Base-by-base conservation (phyloP, 1,284 basidiomycete genomes). In the Entoloma clypeatum region DNA sequence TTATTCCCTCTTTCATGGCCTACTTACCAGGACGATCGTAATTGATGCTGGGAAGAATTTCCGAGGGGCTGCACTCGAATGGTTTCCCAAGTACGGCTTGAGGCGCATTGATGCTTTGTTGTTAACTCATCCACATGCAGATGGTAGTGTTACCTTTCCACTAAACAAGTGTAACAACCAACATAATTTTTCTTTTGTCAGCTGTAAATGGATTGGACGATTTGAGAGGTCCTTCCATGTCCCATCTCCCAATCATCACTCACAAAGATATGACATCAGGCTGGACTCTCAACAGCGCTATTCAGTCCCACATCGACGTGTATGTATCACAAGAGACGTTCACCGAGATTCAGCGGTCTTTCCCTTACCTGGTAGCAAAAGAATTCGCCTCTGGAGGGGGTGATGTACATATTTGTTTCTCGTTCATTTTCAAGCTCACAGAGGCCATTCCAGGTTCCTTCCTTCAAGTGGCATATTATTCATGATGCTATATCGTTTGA, bases 151-250 rank as follows among this genome's bases (percentile, higher is more conserved):
- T 40, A 19, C 21, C 44, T 33, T 43, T n/a, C n/a, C n/a, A n/a
- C n/a, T n/a, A n/a, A n/a, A n/a, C n/a, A n/a, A n/a, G n/a, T n/a
- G n/a, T n/a, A n/a, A n/a, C n/a, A n/a, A n/a, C n/a, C n/a, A n/a
- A n/a, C n/a, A 48, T 50, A 41, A 53, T 46, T 34, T 39, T 46
- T 38, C 35, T 33, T 28, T 29, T 5, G 17, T 11, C 48, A 86
- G 87, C 87, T 9, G 86, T 88, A 69, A 88, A 90, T 54, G 88
- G 88, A 3, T 57, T 91, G 42, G 87, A 91, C 61, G 88, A 91
- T 58, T 66, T 91, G 24, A 69, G 87, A 71, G 81, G 85, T 83
- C 49, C 46, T 64, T 55, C 16, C 32, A 16, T 18, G 36, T 40
- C 43, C 24, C n/a, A 9, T 17, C 30, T 50, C 13, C 34, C 36